Evolutionary conservation across 1,284 basidiomycete species (phyloP), one percentile per base, ranked within the genome.

Genomic region (Inonotus obliquus): DNA sequence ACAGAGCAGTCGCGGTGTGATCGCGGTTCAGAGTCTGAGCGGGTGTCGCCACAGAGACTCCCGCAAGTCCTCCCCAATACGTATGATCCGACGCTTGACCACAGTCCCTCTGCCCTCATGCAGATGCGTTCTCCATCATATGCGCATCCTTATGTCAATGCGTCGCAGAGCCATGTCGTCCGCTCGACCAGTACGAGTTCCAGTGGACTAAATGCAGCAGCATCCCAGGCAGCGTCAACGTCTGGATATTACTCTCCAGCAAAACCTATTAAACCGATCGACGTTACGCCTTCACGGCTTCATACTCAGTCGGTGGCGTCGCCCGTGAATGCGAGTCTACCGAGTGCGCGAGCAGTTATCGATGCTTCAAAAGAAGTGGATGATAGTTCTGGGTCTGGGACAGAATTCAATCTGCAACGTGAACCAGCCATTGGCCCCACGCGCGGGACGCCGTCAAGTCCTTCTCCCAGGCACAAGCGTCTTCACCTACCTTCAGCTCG

Each of bases 81-180:
- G 17, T 62, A 29, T 19, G 61, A 62, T 11, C 61, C 55, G 19
- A 35, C 61, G 10, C 19, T n/a, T 44, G 19, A 21, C 9, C 35
- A 35, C 2, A 49, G 56, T 19, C 27, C 35, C 23, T 17, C 47
- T 23, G 55, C 35, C 13, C 27, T 35, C 49, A 45, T 51, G 44
- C 38, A 48, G 38, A 29, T 37, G 6, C 39, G 49, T 10, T 58
- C 59, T 7, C 48, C 61, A 13, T 58, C 61, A 21, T 39, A 47
- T 48, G 25, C 48, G 5, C 55, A 62, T 54, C 56, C 61, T 9
- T 58, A 62, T 58, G 61, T 55, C 32, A 57, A 57, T 37, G 60
- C 38, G 11, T 32, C 27, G 0, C 55, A 55, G 9, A n/a, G 47
- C 25, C 52, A 54, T 25, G 25, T 47, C 6, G 19, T 37, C 32